These are phyloP conservation scores for Mycena chlorophos DNA, from an alignment of 768 basidiomycete species.

Conservation along the genomic window DNA sequence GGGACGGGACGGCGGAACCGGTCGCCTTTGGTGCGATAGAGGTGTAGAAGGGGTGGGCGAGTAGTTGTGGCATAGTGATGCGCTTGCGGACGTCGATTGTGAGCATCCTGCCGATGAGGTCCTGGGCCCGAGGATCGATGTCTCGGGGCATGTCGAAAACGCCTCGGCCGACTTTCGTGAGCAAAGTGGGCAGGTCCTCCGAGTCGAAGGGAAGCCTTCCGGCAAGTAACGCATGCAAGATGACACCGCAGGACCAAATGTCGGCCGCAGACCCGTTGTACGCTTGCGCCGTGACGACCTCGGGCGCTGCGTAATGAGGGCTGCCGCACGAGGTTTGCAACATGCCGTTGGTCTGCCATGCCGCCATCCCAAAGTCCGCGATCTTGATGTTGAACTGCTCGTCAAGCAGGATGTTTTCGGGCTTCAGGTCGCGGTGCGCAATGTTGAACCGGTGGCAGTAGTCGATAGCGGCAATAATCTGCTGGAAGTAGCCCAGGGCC, in stretches of 20 bases:
- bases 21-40: constrained; percentile 50
- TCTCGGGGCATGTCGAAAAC: constrained; percentile 71
- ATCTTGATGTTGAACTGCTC: constrained; percentile 86
- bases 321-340: constrained; percentile 89
- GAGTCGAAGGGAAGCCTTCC: constrained; percentile 93
- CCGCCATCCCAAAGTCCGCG: constrained; percentile 97
- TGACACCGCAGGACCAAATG: constrained; percentile 96
- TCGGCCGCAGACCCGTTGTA: constrained; percentile 90
- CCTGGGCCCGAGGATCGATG: constrained; percentile 68
- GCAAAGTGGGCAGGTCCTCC: constrained; percentile 73
- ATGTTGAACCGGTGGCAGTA: constrained; percentile 96
- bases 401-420: constrained; percentile 90
- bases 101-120: constrained; percentile 81
- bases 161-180: constrained; percentile 78
- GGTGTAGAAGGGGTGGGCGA: constrained; percentile 77
- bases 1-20: constrained; percentile 49
- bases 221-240: constrained; percentile 84
- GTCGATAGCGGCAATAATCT: constrained; percentile 88
- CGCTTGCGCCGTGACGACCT: constrained; percentile 78
- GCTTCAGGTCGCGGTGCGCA: constrained; percentile 92
- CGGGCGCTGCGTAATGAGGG: constrained; percentile 93
- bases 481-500: constrained; percentile 86
- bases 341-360: constrained; percentile 71
- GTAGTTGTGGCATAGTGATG: constrained; percentile 81
- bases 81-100: constrained; percentile 69